A percentile compares a stretch with the other conserved stretches of the same genome.
These are phyloP conservation scores for Gossypium davidsonii DNA, from an alignment of 441 rosid genomes.

Conservation along the genomic window DNA sequence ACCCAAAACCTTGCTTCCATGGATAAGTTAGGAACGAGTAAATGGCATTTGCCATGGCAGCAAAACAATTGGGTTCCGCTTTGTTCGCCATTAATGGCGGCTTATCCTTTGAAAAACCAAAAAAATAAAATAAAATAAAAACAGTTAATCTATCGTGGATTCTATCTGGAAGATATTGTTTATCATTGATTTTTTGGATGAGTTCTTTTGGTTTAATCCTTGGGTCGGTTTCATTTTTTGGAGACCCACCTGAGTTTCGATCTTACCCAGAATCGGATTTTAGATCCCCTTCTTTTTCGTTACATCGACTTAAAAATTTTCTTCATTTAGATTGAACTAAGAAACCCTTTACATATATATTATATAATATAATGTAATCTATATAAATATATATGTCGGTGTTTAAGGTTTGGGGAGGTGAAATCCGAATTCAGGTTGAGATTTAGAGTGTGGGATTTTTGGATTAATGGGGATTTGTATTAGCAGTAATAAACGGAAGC, in stretches of 20 bases:
- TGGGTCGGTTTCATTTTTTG: slow-evolving; percentile 3
- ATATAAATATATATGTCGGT: neutral
- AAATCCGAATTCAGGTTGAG: slow-evolving; percentile 9
- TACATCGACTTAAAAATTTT: neutral
- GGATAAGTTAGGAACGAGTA: neutral
- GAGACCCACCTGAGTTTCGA: slow-evolving; percentile 14
- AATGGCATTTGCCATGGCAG: neutral
- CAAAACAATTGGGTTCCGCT: slow-evolving; percentile 9
- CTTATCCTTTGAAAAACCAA: slow-evolving; percentile 20
- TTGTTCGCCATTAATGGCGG: slow-evolving; percentile 51
- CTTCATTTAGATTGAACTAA: neutral
- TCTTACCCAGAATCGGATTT: slow-evolving; percentile 22
- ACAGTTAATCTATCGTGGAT: neutral
- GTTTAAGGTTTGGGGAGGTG: neutral
- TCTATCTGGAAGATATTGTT: neutral
- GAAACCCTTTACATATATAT: neutral
- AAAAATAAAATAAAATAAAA: slow-evolving; percentile 8
- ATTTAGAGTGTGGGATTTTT: slow-evolving; percentile 10
- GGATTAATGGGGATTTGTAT: slow-evolving; percentile 79
- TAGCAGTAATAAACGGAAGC: slow-evolving; percentile 37
- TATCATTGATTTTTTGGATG: neutral
- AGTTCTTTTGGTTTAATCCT: neutral
- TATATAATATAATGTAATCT: slow-evolving; percentile 7
- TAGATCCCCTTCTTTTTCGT: neutral
- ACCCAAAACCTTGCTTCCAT: neutral